A percentile compares a stretch with the other conserved stretches of the same genome.
These are phyloP conservation scores for Golubevia sp. DNA, from an alignment of 1,284 basidiomycete genomes.

Conservation along the genomic window DNA sequence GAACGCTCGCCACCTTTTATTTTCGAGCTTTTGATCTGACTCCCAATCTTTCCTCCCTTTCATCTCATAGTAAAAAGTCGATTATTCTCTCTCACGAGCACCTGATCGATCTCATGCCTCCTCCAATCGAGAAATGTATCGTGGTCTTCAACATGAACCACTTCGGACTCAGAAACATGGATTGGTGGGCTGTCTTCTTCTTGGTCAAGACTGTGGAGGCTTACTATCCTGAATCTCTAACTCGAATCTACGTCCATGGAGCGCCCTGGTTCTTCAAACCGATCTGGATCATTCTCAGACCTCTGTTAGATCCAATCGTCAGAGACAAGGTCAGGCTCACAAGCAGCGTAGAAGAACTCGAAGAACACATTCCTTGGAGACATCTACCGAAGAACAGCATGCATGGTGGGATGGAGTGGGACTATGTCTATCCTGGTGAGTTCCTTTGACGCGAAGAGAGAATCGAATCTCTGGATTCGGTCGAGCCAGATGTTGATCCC, in stretches of 20 bases:
- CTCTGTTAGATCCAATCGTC: conserved; percentile 48
- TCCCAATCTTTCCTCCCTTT: neutral
- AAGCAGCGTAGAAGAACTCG: conserved; percentile 35
- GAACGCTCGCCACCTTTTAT: neutral
- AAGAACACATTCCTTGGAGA: conserved; percentile 30
- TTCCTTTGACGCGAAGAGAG: no score
- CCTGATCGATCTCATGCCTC: conserved; percentile 40
- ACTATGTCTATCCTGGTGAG: conserved; percentile 22
- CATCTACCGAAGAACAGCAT: conserved; percentile 35
- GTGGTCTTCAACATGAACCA: conserved; percentile 55
- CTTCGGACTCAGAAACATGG: conserved; percentile 54
- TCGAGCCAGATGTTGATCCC: neutral
- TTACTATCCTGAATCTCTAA: conserved; percentile 46
- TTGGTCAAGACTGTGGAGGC: conserved; percentile 55
- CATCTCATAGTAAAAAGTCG: conserved; percentile 19
- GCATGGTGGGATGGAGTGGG: conserved; percentile 38
- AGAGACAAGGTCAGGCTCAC: conserved; percentile 50
- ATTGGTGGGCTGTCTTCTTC: conserved; percentile 46
- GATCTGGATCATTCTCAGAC: conserved; percentile 48
- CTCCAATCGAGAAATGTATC: conserved; percentile 45
- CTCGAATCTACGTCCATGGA: conserved; percentile 46
- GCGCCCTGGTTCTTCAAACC: conserved; percentile 56
- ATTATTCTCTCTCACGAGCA: conserved; percentile 43
- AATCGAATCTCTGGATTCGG: neutral
- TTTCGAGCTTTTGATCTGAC: neutral